phyloP scores from a whole-genome alignment of 1,139 yeast genomes.

The Saccharomyces hybrid region DNA sequence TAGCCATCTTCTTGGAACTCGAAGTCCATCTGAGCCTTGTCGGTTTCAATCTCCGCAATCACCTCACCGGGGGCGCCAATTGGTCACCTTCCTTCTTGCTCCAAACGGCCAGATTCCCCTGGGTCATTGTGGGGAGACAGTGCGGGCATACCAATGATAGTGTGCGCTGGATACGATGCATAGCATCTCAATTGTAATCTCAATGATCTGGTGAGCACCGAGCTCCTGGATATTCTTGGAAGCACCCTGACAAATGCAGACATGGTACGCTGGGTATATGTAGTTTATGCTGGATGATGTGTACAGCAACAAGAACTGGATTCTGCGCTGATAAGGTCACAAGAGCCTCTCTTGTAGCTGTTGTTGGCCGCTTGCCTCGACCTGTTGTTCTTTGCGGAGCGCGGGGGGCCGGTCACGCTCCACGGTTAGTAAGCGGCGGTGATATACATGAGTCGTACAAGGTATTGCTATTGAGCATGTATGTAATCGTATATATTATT shows the following conservation, averaged over 20 bases:
- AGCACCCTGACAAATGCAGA: constrained; percentile 25
- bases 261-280: constrained; percentile 10
- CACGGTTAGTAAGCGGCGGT: not conserved
- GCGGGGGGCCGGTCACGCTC: constrained; percentile 1
- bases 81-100: constrained; percentile 80
- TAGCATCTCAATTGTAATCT: constrained; percentile 26
- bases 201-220: constrained; percentile 16
- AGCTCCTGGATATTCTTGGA: constrained; percentile 23
- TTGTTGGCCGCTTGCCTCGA: not conserved
- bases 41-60: constrained; percentile 95
- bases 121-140: constrained; percentile 97
- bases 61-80: constrained; percentile 86
- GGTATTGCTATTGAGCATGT: not conserved
- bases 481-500: too few species aligned
- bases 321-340: not conserved
- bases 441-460: not conserved
- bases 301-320: not conserved
- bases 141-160: constrained; percentile 68
- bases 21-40: constrained; percentile 97
- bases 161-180: constrained; percentile 51
- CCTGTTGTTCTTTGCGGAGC: not conserved
- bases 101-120: constrained; percentile 88
- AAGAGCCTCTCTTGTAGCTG: not conserved
- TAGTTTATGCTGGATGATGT: not conserved
- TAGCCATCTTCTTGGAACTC: constrained; percentile 98